Conservation (phyloP, 306 rosid species). For the Glycyrrhiza uralensis region DNA sequence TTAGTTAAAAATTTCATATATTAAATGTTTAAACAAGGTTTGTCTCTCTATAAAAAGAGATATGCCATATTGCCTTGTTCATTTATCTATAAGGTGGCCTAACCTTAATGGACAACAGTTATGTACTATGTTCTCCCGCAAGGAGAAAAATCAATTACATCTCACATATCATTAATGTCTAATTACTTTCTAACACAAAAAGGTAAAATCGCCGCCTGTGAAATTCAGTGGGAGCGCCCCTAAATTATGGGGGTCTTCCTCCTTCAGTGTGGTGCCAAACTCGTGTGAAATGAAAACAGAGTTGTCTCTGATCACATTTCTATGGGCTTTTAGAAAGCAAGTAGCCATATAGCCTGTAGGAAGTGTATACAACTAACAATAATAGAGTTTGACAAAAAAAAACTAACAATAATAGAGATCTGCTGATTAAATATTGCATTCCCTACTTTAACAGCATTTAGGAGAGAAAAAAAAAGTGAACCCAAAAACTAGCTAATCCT, state of each 20-base stretch:
- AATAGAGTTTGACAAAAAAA: too few relatives aligned
- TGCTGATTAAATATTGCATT: conserved; percentile 9
- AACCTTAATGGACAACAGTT: neutral
- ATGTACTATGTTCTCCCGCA: neutral
- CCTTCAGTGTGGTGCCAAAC: conserved; percentile 4
- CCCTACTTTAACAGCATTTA: conserved; percentile 30
- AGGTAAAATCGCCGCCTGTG: neutral
- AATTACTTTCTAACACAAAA: neutral
- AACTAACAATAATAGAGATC: neutral
- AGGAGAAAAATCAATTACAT: neutral
- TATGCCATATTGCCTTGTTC: neutral
- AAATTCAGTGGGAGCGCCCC: conserved; percentile 4
- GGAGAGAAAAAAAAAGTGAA: conserved; percentile 23
- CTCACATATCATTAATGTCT: neutral
- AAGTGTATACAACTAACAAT: neutral
- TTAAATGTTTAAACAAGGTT: too few relatives aligned
- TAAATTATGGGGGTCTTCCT: neutral
- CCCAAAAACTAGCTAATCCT: conserved; percentile 12
- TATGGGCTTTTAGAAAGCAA: neutral
- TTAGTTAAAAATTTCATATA: too few relatives aligned
- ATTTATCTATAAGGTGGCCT: neutral
- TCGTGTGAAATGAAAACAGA: neutral
- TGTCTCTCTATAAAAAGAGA: too few relatives aligned
- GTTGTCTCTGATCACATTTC: neutral
- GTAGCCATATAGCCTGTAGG: neutral